Evolutionary conservation across 225 moss, liverwort and hornwort species (phyloP), one percentile per base, ranked within the genome.

Genomic region (Bryoerythrophyllum caledonicum): DNA sequence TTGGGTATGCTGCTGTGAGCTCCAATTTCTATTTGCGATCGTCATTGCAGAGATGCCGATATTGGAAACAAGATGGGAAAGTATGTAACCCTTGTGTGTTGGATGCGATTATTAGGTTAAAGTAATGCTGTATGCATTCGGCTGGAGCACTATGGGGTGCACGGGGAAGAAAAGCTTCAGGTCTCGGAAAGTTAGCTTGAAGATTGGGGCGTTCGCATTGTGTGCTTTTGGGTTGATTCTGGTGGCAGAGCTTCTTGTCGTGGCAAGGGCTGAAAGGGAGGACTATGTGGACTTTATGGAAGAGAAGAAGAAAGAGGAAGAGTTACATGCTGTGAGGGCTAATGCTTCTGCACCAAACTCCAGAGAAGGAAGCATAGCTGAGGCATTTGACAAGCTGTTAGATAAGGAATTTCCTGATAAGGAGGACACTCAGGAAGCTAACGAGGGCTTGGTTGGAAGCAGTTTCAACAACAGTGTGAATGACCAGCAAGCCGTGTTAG

Each of bases 381-480:
- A 93, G 51, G 88, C 83, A 11, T 93, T 99, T 65, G 94, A 95
- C 76, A 91, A 93, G 63, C 82, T 99, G 35, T 76, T 99, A 79
- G 95, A 99, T 37, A 93, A 93, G 34, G 99, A 99, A 74, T 99
- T 99, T 65, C 91, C 97, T 0, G 97, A 97, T 38, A 95, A 93
- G 79, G 88, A 88, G 83, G 99, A 99, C 83, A 89, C 95, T 16
- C 93, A 99, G 86, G 99, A 95, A 84, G 94, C 95, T 74, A 89
- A 82, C 55, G 99, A 99, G 74, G 92, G 94, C 60, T 85, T 86
- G 83, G 99, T 95, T 43, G 99, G 99, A 27, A 99, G 95, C 82
- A 93, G 89, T 80, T 99, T 95, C 60, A 99, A 99, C 75, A 99
- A 89, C 59, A 99, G 95, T 82, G 93, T 95, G 35, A 87, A 93